Evolutionary conservation across 1,139 yeast species (phyloP).

Genomic region (Suhomyces guaymorum): DNA sequence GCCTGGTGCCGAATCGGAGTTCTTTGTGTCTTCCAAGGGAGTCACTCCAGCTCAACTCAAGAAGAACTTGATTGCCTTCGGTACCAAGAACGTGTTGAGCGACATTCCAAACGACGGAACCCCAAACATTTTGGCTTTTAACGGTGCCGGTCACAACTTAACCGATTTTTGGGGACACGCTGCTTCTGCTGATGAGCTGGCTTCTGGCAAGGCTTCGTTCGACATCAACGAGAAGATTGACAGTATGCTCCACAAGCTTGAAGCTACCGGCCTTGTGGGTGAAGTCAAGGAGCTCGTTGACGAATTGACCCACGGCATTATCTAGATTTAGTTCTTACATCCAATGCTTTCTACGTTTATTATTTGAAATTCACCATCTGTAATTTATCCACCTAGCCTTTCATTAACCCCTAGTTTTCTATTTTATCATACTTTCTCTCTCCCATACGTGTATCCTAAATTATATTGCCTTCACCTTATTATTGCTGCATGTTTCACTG

Average conservation of each 20-base stretch:
- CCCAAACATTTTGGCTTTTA: conserved; percentile 86
- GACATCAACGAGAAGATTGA: conserved; percentile 22
- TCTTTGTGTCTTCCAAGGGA: conserved; percentile 55
- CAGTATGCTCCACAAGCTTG: conserved; percentile 22
- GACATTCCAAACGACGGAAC: conserved; percentile 76
- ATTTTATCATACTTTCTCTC: no score
- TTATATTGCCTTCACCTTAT: no score
- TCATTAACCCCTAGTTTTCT: no score
- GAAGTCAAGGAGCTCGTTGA: conserved; percentile 26
- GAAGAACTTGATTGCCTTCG: conserved; percentile 79
- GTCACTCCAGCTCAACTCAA: conserved; percentile 86
- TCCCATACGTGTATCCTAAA: no score
- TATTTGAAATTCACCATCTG: no score
- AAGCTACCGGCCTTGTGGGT: conserved; percentile 21
- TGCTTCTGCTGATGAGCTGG: conserved; percentile 3
- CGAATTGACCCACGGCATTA: conserved; percentile 19
- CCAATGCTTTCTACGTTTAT: not conserved
- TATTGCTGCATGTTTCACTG: no score
- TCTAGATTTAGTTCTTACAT: conserved; percentile 5
- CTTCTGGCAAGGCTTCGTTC: conserved; percentile 1
- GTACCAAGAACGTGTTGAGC: conserved; percentile 65
- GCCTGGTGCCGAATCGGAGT: conserved; percentile 80
- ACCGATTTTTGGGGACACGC: conserved; percentile 63
- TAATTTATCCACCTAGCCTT: no score
- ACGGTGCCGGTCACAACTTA: conserved; percentile 88